Evolutionary conservation across 2,329 filamentous ascomycete species (phyloP), one percentile per base, ranked within the genome.

Genomic region (Anthostomella pinea): DNA sequence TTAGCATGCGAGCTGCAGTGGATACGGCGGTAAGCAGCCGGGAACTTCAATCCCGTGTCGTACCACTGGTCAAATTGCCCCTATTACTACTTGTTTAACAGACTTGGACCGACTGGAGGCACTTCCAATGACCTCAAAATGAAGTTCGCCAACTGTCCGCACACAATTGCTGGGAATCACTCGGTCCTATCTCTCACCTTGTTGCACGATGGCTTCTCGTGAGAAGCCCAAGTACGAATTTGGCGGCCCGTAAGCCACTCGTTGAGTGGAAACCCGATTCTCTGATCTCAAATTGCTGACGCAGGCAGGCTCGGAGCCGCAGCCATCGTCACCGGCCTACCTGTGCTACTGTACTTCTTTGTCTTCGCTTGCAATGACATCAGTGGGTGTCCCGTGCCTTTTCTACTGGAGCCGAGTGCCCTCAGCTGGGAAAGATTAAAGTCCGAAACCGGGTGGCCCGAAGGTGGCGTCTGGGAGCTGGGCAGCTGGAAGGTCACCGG

Each of bases 331-430:
- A 83, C 94, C 53, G 82, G 83, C 38, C 79, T 96, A 1, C 91
- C 91, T 0, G 43, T 89, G 26, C 73, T 90, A 47, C 77, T 88
- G 52, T 95, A 93, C 66, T 60, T 81, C 52, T 83, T 91, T 58
- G 75, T 82, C 30, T 95, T 96, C 58, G 71, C 84, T 54, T 96
- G 91, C 75, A 97, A 96, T 67, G 90, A 97, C 62, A 71, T 94
- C 46, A 84, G 87, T 7, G 91, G 93, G 40, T 97, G 93, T 59
- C 93, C 91, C 30, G 83, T 41, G 2, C 89, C 91, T 3, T 88
- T 86, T 5, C 73, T 91, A 6, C 75, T 95, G 16, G 71, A 77
- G 48, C 90, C 86, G 19, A 80, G 75, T 36, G 84, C 77, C 13
- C 68, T 95, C 45, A 81, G 79, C 27, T 68, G 88, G 25, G 77